These are phyloP conservation scores for Myrica gale DNA, from an alignment of 306 rosid species.

Conservation along the genomic window DNA sequence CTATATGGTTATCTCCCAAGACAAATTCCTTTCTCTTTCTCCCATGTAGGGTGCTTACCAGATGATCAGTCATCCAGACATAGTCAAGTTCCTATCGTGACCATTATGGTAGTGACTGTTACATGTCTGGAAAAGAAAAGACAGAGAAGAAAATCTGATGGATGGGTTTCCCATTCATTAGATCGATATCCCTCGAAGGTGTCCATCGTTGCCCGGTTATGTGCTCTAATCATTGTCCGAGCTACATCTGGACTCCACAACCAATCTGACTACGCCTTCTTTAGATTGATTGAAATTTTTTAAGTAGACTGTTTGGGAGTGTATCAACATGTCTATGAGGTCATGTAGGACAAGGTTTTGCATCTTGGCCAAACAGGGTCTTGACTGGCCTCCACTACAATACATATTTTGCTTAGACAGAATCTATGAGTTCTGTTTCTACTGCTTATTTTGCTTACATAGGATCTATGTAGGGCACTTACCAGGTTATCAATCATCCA, in stretches of 20 bases:
- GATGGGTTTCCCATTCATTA: conserved; percentile 5
- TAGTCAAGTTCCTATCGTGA: neutral
- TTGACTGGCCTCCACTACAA: no score
- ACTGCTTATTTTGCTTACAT: no score
- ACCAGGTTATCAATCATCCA: neutral
- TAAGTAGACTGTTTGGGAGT: no score
- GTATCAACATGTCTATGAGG: no score
- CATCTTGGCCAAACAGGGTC: no score
- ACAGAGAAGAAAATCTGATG: neutral
- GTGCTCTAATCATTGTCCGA: neutral
- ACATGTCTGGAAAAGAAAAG: conserved; percentile 6
- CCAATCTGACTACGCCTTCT: neutral
- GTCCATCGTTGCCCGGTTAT: neutral
- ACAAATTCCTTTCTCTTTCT: neutral
- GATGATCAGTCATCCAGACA: neutral
- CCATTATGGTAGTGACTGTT: conserved; percentile 1
- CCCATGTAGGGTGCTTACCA: neutral
- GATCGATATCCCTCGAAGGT: neutral
- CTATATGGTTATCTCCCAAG: neutral
- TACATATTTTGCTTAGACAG: no score
- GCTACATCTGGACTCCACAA: conserved; percentile 16
- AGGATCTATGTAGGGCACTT: neutral
- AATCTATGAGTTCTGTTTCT: no score
- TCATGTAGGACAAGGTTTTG: no score
- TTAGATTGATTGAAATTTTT: no score